phyloP scores from a whole-genome alignment of 2,329 filamentous ascomycete species.

The Chaetothyriales sp. region DNA sequence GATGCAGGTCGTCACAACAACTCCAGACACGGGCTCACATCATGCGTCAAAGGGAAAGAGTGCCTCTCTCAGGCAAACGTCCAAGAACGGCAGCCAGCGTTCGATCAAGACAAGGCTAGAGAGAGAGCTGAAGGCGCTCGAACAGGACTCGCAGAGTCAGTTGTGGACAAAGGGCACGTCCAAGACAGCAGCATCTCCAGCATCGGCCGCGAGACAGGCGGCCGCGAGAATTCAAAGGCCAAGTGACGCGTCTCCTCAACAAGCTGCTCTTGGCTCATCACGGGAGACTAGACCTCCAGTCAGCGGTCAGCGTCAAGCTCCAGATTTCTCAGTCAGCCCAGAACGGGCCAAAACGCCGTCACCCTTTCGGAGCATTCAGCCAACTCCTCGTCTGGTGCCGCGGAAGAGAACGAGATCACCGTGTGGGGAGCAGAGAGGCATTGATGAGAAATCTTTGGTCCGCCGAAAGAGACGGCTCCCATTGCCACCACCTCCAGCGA shows the following conservation, averaged over 20 bases:
- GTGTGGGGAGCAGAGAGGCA: neutral
- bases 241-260: no score
- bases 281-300: no score
- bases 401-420: neutral
- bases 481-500: slow-evolving; percentile 13
- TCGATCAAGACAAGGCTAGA: neutral
- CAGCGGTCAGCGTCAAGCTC: no score
- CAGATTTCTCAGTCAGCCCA: no score
- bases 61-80: neutral
- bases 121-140: neutral
- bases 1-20: neutral
- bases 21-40: neutral
- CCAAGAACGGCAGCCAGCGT: neutral
- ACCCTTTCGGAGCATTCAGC: neutral
- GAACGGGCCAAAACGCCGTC: neutral
- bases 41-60: neutral
- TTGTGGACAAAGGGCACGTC: neutral
- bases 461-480: slow-evolving; percentile 2
- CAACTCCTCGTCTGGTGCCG: slow-evolving; percentile 3
- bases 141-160: neutral
- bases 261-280: no score
- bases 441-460: neutral
- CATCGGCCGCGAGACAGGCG: neutral
- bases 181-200: neutral
- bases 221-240: neutral